Percentiles rank a stretch among this genome's conserved stretches.
Conservation (phyloP, 345 rosid species). For the Cardamine chenopodiifolia region DNA sequence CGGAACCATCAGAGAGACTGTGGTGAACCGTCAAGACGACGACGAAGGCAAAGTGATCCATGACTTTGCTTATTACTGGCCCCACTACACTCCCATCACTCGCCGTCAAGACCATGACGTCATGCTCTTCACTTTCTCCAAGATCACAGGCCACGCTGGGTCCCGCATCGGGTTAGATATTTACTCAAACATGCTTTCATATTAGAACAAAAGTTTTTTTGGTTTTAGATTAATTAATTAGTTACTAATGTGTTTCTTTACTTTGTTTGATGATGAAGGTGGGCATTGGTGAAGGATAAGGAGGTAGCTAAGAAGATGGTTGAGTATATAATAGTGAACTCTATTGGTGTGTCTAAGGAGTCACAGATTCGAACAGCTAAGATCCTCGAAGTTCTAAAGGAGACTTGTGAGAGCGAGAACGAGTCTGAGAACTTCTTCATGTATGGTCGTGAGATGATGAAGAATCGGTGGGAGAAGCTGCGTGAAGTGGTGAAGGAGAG, state of each 20-base stretch:
- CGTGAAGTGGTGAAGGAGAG: constrained; percentile 50
- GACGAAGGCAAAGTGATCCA: constrained; percentile 61
- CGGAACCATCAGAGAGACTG: constrained; percentile 65
- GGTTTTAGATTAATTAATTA: no score
- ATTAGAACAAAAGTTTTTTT: background rate
- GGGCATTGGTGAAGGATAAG: constrained; percentile 80
- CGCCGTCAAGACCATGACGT: constrained; percentile 62
- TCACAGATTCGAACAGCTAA: constrained; percentile 81
- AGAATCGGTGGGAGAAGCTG: constrained; percentile 69
- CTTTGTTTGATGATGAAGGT: constrained; percentile 43
- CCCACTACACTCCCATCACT: constrained; percentile 79
- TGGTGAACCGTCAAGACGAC: constrained; percentile 55
- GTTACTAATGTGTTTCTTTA: background rate
- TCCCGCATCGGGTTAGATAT: constrained; percentile 78
- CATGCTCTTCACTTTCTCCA: constrained; percentile 91
- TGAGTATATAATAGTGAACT: constrained; percentile 54
- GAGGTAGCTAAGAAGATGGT: constrained; percentile 71
- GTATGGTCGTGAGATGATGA: constrained; percentile 53
- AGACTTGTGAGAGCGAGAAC: constrained; percentile 44
- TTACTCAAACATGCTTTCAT: background rate
- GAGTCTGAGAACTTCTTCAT: constrained; percentile 61
- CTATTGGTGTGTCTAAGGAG: constrained; percentile 88
- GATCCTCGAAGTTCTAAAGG: constrained; percentile 55
- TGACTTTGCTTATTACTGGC: constrained; percentile 95
- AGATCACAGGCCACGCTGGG: constrained; percentile 93